Base-by-base conservation (phyloP, 208 protist genomes). In the Herpetomonas samuelpessoai region DNA sequence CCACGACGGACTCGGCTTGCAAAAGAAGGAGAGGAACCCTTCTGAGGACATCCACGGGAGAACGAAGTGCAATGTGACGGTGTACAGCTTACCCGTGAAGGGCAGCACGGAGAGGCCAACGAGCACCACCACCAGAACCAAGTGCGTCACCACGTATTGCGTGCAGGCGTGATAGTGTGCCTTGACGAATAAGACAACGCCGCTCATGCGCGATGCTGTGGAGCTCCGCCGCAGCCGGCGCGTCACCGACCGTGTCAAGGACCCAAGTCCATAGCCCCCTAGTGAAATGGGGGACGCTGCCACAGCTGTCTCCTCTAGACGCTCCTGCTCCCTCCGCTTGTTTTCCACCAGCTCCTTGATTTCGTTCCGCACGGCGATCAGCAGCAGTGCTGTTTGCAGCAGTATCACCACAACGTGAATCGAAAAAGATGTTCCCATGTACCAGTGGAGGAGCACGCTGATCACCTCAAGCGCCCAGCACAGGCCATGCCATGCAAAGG, bases 31-130 rank as follows among this genome's bases (percentile, higher is more conserved):
- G 22, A 92, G 74, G 57, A 79, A 89, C 19, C 62, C 64, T 48
- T 82, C 51, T 1, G 83, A 72, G 10, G 89, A 95, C 39, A 80
- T 38, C 71, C 68, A 92, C 58, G 89, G 89, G 53, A 90, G 60
- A 2, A 81, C 57, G 29, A 77, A 68, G 45, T 74, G 79, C 22
- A 93, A 73, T 25, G 79, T 75, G 14, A 91, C 49, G 35, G 61
- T 67, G 69, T 93, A 88, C 10, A 91, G 55, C 67, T 76, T 86
- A 31, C 66, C 64, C 9, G 77, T 79, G 51, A 91, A 70, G 38
- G 76, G 83, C 47, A 95, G 53, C 19, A 90, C 74, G 0, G 81
- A 91, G 7, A 92, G 67, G 0, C 86, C 89, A 22, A 91, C 57
- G 0, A 95, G 57, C 25, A 79, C 71, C 21, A 86, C 45, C 30